Evolutionary conservation across 2,329 filamentous ascomycete species (phyloP).

Genomic region (Sclerotinia subarctica): DNA sequence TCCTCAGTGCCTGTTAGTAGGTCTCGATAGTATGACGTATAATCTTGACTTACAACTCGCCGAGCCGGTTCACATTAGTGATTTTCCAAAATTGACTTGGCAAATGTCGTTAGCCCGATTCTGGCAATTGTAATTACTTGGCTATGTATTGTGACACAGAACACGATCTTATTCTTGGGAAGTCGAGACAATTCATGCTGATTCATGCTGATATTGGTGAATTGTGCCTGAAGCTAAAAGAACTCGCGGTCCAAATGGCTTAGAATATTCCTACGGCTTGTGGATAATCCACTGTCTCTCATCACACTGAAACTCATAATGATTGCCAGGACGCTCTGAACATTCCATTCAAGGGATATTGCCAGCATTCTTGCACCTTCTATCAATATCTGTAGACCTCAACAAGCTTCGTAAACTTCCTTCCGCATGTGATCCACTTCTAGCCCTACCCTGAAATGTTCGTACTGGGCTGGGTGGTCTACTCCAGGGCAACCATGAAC

Average conservation of each 20-base stretch:
- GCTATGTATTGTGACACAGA: neutral
- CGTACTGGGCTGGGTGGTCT: conserved; percentile 21
- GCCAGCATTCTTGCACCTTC: conserved; percentile 37
- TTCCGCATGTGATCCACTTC: conserved; percentile 49
- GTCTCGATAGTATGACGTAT: neutral
- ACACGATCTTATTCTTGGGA: neutral
- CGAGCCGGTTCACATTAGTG: neutral
- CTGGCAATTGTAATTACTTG: neutral
- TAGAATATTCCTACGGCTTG: neutral
- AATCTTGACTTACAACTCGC: neutral
- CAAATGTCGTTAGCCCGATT: neutral
- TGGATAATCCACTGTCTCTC: neutral
- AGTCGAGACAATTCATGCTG: neutral
- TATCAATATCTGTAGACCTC: conserved; percentile 39
- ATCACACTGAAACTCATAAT: neutral
- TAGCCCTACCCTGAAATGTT: conserved; percentile 31
- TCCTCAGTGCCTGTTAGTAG: neutral
- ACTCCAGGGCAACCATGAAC: conserved; percentile 37
- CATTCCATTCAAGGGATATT: conserved; percentile 12
- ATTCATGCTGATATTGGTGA: neutral
- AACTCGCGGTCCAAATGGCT: neutral
- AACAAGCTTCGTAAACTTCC: conserved; percentile 55
- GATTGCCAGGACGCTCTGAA: neutral
- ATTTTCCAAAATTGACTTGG: neutral
- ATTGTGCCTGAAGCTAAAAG: neutral